Conservation (phyloP, 305 asterid species). For the Fraxinus sp. region DNA sequence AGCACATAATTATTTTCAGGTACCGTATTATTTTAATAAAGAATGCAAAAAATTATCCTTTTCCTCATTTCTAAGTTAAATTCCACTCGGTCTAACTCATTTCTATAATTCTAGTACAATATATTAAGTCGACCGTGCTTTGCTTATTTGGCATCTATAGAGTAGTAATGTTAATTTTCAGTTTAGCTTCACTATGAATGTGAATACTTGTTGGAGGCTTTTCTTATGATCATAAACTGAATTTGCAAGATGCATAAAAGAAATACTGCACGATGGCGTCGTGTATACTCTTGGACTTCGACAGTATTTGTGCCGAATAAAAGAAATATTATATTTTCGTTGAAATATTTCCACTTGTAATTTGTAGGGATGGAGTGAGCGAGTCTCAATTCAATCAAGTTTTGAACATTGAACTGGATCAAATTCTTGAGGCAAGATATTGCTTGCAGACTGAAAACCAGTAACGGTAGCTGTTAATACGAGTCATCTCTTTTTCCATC, state of each 20-base stretch:
- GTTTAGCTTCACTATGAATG: background rate
- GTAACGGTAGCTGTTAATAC: background rate
- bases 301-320: background rate
- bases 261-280: background rate
- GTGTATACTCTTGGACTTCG: background rate
- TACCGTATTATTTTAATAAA: background rate
- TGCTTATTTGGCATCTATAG: background rate
- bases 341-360: background rate
- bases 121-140: background rate
- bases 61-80: background rate
- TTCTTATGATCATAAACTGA: background rate
- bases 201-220: background rate
- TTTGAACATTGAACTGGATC: slow-evolving; percentile 60
- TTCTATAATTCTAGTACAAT: background rate
- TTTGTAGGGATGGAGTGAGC: slow-evolving; percentile 66
- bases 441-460: background rate
- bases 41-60: background rate
- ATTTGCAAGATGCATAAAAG: background rate
- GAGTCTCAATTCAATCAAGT: slow-evolving; percentile 79
- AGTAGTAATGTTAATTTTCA: background rate
- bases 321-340: too few species aligned
- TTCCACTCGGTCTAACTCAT: background rate
- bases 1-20: slow-evolving; percentile 71
- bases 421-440: slow-evolving; percentile 50
- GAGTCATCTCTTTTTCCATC: background rate